Conservation (phyloP, 768 basidiomycete species). For the Tubosaeta sp. region DNA sequence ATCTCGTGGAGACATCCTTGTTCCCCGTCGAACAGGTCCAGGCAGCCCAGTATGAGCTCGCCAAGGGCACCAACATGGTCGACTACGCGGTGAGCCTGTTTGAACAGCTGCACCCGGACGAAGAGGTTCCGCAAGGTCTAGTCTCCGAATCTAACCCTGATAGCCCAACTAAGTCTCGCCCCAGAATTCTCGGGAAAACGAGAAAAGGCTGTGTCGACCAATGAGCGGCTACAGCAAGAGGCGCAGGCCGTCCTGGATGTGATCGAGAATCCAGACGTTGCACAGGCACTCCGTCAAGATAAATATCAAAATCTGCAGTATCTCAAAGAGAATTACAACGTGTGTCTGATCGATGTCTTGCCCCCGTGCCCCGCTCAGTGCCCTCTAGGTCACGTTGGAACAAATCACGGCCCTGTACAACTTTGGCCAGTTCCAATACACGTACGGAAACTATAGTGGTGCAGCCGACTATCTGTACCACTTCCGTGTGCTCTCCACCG, state of each 20-base stretch:
- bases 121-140: slow-evolving; percentile 64
- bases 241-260: slow-evolving; percentile 93
- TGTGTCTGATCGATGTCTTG: slow-evolving; percentile 35
- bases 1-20: slow-evolving; percentile 70
- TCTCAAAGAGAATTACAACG: slow-evolving; percentile 88
- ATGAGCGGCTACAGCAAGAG: slow-evolving; percentile 81
- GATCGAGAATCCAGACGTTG: slow-evolving; percentile 95
- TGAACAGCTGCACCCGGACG: slow-evolving; percentile 69
- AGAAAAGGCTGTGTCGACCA: slow-evolving; percentile 75
- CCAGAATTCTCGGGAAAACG: slow-evolving; percentile 84
- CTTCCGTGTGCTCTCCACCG: slow-evolving; percentile 95
- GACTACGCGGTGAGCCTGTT: slow-evolving; percentile 86
- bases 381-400: slow-evolving; percentile 77
- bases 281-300: slow-evolving; percentile 89
- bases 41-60: slow-evolving; percentile 93
- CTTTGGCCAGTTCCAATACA: slow-evolving; percentile 98
- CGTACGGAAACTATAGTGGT: slow-evolving; percentile 95
- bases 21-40: slow-evolving; percentile 80
- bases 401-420: slow-evolving; percentile 96
- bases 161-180: not conserved
- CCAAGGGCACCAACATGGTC: slow-evolving; percentile 97
- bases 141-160: slow-evolving; percentile 13
- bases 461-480: slow-evolving; percentile 98
- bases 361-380: slow-evolving; percentile 3
- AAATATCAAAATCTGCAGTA: slow-evolving; percentile 95